Base-by-base conservation (phyloP, 2,329 filamentous ascomycete species). In the Trichoderma asperellum region DNA sequence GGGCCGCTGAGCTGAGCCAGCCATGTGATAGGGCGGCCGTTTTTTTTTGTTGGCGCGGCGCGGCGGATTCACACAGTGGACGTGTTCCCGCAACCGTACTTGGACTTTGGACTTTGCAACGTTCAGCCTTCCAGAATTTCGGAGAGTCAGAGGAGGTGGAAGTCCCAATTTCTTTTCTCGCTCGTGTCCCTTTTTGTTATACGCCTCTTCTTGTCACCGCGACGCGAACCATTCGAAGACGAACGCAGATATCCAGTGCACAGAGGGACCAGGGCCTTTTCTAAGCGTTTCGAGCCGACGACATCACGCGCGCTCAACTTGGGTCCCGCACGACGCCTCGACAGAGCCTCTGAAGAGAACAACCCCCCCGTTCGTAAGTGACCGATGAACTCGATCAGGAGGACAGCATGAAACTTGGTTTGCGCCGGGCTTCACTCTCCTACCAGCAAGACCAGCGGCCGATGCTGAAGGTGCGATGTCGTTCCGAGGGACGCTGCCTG, bases 401-500 rank as follows among this genome's bases (percentile, higher is more conserved):
- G 60, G 61, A 59, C 49, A 69, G 68, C 68, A 69, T 69, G 68
- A 69, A 55, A 66, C 61, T 66, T 69, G 27, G 52, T n/a, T 53
- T 43, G 68, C 37, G 61, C 68, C 62, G 55, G 34, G 53, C 52
- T 40, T 62, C 68, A 40, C 65, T 56, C 61, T 65, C 53, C 52
- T 55, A 69, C 49, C 71, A 70, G 68, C 71, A 65, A 68, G 35
- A 65, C 52, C 27, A 61, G 59, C 58, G 61, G 53, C 67, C 55
- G 68, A 77, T 69, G 70, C 62, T 69, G 70, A 71, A 61, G 60
- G 67, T 40, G 70, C 66, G 61, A 71, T 80, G 76, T 77, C 75
- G 72, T 79, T 76, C 75, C 77, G 77, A 73, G 78, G 77, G 75
- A 77, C 76, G 72, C 76, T 81, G 77, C 80, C 81, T 75, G 76